phyloP scores from a whole-genome alignment of 2,329 filamentous ascomycete genomes.

The Chaetomium sp. region DNA sequence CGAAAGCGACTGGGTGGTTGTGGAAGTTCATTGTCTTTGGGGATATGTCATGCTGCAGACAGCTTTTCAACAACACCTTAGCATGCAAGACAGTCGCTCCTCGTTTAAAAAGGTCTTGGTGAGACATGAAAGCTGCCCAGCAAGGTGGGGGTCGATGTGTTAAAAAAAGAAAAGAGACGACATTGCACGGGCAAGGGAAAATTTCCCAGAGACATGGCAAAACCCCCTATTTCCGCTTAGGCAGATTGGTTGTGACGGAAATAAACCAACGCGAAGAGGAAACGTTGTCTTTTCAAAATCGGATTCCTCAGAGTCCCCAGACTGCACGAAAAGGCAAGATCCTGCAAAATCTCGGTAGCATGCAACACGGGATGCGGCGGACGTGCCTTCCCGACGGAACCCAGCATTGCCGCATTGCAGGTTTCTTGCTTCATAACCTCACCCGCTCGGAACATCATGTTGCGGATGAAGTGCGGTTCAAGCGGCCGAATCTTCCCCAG shows the following conservation, averaged over 20 bases:
- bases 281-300: too few species aligned
- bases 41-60: too few species aligned
- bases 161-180: neutral
- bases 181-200: neutral
- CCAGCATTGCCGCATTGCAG: neutral
- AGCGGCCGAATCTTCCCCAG: neutral
- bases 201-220: neutral
- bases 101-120: too few species aligned
- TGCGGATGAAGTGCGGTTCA: neutral
- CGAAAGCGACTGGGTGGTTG: neutral
- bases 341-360: neutral
- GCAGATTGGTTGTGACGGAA: neutral
- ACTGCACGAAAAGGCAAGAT: neutral
- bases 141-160: neutral
- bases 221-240: neutral
- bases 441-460: constrained; percentile 1
- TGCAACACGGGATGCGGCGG: neutral
- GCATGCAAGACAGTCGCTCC: too few species aligned
- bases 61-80: too few species aligned
- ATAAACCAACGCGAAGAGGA: neutral
- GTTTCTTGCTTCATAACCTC: neutral
- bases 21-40: neutral
- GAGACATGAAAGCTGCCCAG: neutral
- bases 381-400: neutral
- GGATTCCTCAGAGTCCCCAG: too few species aligned